Base-by-base conservation (phyloP, 768 basidiomycete species). In the Podaxis sp. region DNA sequence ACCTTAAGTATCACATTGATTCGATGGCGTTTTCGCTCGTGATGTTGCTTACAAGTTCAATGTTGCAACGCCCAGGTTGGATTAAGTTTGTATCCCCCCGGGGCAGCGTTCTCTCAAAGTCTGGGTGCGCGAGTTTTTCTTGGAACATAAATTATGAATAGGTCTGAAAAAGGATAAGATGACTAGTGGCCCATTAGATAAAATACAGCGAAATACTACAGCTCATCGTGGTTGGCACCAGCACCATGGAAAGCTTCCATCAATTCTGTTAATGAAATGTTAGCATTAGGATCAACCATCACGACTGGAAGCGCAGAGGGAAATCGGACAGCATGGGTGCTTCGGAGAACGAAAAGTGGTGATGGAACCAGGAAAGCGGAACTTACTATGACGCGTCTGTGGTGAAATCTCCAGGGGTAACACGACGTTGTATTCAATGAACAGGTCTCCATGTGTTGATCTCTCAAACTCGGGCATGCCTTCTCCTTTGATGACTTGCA, bases 401-500 rank as follows among this genome's bases (percentile, higher is more conserved):
- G 84, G 69, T 53, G 87, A 80, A 37, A 99, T 74, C 59, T 88
- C 82, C 54, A 83, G 75, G 2, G 97, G 97, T 58, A 99, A 75
- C 17, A 98, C 88, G 54, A 99, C 93, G 61, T 85, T 93, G 76
- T 96, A 99, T 74, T 98, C 96, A 57, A 99, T 82, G 68, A 86
- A 98, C 52, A 99, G 78, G 72, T 96, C 89, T 15, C 97, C 97
- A 65, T 85, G 80, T n/a, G 75, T 71, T 9, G 77, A 75, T 63
- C 79, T 74, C 61, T 85, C 84, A 69, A 83, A 88, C 40, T 86
- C 71, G 1, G 93, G 90, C 89, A 98, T 94, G 4, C 97, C 97
- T 73, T 99, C 94, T 29, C 85, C 94, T 65, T 87, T 83, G 60
- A 98, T 81, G 12, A 82, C 84, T 71, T 98, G 90, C 7, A 98